Evolutionary conservation across 116 monocot genomes (phyloP), one percentile per base, ranked within the genome.

Genomic region (Dioscorea cayenensis): DNA sequence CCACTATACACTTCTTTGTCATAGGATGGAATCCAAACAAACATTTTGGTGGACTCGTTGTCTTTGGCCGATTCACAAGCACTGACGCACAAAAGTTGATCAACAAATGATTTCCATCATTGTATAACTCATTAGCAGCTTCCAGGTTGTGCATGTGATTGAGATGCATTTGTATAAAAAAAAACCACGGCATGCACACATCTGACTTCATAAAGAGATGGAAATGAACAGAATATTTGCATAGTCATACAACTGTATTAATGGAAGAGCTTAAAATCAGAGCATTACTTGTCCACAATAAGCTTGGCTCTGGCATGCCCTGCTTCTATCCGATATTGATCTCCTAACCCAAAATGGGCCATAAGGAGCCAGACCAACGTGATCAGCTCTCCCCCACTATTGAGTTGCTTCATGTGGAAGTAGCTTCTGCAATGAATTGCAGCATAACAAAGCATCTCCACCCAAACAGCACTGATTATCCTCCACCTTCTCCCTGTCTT

Each of bases 371-470:
- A 69, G 12, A 52, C 69, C 20, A 51, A 69, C 12, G 69, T 52
- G 14, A 69, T 50, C 20, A 69, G 69, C 51, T 69, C 51, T 27
- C 69, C 69, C 2, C 69, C 69, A 22, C 13, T 28, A 28, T 51
- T 69, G 51, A 69, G 69, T 50, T 52, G 21, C 25, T 69, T 22
- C 11, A 51, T 23, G 14, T 69, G 69, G 69, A 6, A 51, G 28
- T 22, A 51, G 7, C 51, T 50, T 21, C 51, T 69, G 69, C 49
- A 51, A 1, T 69, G 50, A 21, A 2, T 51, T 28, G 69, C 69
- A 62, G 51, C 51, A 18, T 69, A 51, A 21, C 49, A 51, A 32
- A 74, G 59, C 73, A 82, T 69, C 61, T 82, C 82, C 16, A 70
- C 72, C 77, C 82, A 82, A 18, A 77, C 82, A 3, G 1, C 35